Evolutionary conservation across 495 filamentous ascomycete genomes (phyloP), one percentile per base, ranked within the genome.

Genomic region (Penicillium bialowiezense): DNA sequence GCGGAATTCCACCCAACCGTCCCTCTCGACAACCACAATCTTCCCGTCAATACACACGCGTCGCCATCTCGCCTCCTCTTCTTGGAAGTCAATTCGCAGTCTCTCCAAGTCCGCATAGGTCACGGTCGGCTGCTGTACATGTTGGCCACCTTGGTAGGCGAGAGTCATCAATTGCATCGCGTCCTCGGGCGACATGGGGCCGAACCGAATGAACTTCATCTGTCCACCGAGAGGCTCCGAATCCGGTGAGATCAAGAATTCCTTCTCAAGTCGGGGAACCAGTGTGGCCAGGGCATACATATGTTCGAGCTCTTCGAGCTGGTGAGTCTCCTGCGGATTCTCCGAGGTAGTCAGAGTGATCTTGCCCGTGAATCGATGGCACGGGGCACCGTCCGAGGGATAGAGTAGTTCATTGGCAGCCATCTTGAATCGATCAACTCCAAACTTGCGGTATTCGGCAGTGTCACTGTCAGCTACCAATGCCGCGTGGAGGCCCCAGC

Each of bases 391-490:
- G 46, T 81, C 73, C 1, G 73, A 62, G 0, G 85, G 85, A 33
- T 69, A 76, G 9, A 96, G 70, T 6, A 90, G 74, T 54, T 90
- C 83, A 31, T 82, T 77, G 2, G 88, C 91, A 0, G 89, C 90
- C 76, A 93, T 85, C 45, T 84, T 75, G 67, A 97, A 97, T 1
- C 92, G 77, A 60, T 86, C 79, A 2, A 72, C 73, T 5, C 92
- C 92, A 60, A 80, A 81, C 45, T 75, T 78, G 44, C 91, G 85
- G 58, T 90, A 91, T 41, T 81, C 85, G 1, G 75, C 67, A 1
- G 91, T 89, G 59, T 96, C 91, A 62, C 86, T 89, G 66, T 95
- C 89, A 33, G 88, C 91, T 19, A 97, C 91, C 0, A 97, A 70
- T 12, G 82, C 77, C 28, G 92, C 88, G 63, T 97, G 92, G 48